These are phyloP conservation scores for Termitomyces bulborhizus DNA, from an alignment of 768 basidiomycete genomes.

Conservation along the genomic window DNA sequence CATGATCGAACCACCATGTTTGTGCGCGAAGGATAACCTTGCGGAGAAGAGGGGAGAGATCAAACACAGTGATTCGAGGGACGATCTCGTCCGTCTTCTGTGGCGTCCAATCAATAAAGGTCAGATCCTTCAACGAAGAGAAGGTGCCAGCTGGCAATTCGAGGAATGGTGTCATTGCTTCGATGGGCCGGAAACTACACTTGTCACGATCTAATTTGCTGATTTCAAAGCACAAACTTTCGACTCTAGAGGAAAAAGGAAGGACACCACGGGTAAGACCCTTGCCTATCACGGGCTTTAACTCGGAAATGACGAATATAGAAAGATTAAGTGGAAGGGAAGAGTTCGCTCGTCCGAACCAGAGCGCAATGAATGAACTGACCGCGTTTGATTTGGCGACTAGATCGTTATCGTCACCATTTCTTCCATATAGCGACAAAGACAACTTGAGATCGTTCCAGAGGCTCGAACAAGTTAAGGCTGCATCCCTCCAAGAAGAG, in stretches of 20 bases:
- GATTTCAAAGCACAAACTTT: background rate
- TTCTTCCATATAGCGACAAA: background rate
- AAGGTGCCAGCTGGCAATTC: background rate
- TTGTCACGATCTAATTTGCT: background rate
- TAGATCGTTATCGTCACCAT: background rate
- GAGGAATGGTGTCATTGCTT: background rate
- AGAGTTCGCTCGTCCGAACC: background rate
- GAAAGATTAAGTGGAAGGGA: background rate
- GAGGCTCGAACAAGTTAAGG: background rate
- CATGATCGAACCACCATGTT: background rate
- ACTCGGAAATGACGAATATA: background rate
- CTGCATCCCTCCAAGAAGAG: background rate
- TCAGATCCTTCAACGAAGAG: background rate
- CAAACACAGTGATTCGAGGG: background rate
- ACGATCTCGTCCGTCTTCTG: background rate
- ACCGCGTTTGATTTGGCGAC: background rate
- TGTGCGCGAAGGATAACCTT: background rate
- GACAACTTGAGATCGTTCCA: background rate
- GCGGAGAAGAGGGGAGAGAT: background rate
- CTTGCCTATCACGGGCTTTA: background rate
- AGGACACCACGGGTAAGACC: background rate
- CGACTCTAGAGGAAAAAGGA: background rate
- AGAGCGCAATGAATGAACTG: background rate
- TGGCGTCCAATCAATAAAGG: background rate
- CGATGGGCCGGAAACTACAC: background rate